Base-by-base conservation (phyloP, 345 rosid genomes). In the Heritiera fomes region DNA sequence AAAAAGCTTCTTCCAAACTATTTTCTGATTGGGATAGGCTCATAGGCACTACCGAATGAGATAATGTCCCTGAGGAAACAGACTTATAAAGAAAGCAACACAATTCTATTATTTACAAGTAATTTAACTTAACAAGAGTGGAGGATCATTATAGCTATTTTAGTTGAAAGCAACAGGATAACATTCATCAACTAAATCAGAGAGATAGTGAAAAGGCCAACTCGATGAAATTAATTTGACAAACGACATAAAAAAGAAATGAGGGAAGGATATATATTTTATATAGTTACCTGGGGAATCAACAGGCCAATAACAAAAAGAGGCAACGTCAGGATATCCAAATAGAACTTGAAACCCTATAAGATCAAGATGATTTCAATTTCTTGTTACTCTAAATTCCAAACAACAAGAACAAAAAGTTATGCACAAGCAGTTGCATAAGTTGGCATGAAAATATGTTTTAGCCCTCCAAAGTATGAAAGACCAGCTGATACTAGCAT, bases 231-330 rank as follows among this genome's bases (percentile, higher is more conserved):
- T 61, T 58, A 76, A 52, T 53, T 71, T 32, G 75, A 32, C 46
- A 71, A 17, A 17, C 5, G 0, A 52, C 5, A 8, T 52, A 15
- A 52, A 68, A 30, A 58, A n/a, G 64, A 60, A 15, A 41, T 17
- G 55, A 15, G 55, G 30, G 28, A 73, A 20, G 65, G 49, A 28
- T 13, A 13, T 70, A 28, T 13, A 13, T 70, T 47, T 32, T 74
- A 46, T 32, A 81, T 62, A 47, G 81, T 52, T 89, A 95, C 98
- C 97, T 93, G 97, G 68, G 98, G 98, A 83, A 95, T 87, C 81
- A 77, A 87, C 82, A 65, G 87, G 55, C 91, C 85, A n/a, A 87
- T 83, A 77, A 77, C 66, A 76, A 91, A 80, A 55, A 93, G 64
- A 80, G 89, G 89, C 59, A 83, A 53, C 5, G 95, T 80, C 84